Evolutionary conservation across 2,329 filamentous ascomycete genomes (phyloP).

Genomic region (Colletotrichum sp.): DNA sequence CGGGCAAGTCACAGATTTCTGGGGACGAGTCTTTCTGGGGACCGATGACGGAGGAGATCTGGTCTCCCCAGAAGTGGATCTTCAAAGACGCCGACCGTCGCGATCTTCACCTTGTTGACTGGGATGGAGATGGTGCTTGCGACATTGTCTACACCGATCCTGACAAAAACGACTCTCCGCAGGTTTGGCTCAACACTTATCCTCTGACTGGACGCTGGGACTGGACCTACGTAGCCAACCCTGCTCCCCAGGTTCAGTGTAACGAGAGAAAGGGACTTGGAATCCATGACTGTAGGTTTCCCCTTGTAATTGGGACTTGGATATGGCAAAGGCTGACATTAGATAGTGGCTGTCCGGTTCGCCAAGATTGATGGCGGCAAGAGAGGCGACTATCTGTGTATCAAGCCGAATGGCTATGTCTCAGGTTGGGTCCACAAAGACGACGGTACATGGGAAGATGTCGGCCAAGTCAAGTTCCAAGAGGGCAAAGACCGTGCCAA

Average conservation of each 20-base stretch:
- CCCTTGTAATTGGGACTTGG: accelerated
- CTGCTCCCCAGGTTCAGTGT: constrained; percentile 22
- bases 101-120: constrained; percentile 39
- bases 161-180: constrained; percentile 24
- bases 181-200: constrained; percentile 30
- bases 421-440: constrained; percentile 29
- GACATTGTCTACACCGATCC: constrained; percentile 36
- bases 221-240: neutral
- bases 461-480: constrained; percentile 33
- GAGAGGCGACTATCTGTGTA: constrained; percentile 36
- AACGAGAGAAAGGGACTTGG: constrained; percentile 27
- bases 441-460: constrained; percentile 15
- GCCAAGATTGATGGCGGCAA: constrained; percentile 35
- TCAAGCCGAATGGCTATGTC: constrained; percentile 29
- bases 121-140: constrained; percentile 38
- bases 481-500: constrained; percentile 38
- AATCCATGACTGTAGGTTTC: constrained; percentile 24
- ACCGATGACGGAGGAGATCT: neutral
- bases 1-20: neutral
- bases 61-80: constrained; percentile 7
- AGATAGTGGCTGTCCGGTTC: constrained; percentile 28
- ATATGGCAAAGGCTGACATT: neutral
- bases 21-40: neutral
- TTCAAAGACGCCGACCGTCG: constrained; percentile 20
- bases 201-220: neutral